Evolutionary conservation across 345 rosid species (phyloP), one percentile per base, ranked within the genome.

Genomic region (Kandelia obovata): DNA sequence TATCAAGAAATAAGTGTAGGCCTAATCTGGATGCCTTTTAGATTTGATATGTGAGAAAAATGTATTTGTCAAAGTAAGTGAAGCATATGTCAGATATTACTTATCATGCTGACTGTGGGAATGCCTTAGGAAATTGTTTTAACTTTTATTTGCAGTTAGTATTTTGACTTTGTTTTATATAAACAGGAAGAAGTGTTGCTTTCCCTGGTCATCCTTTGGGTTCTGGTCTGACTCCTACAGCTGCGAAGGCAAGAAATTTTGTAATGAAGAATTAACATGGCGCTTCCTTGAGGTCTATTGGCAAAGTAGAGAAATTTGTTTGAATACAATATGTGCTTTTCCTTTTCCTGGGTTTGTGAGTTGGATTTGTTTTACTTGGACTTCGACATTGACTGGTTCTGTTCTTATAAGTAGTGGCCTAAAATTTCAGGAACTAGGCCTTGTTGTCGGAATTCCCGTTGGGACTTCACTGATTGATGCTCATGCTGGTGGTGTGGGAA

Each of bases 401-500:
- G 26, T 72, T 30, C 15, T 43, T 65, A 55, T 58, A 72, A 69
- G 35, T 53, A 34, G 51, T 69, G 62, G 62, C 57, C 37, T 72
- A 35, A 53, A 43, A 71, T 68, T 79, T 69, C 75, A 94, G 98
- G 98, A 89, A 75, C 79, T 94, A 56, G 97, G 93, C 65, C 83
- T 94, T 66, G 61, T 73, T 53, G 85, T 86, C 35, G 98, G 97
- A 79, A 89, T 82, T 71, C 97, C 96, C 26, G 97, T 94, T 0
- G 96, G 96, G 72, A 86, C 90, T 72, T 91, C 98, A 13, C 78
- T 94, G 76, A 91, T 94, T 80, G 97, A 94, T 84, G 97, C 98
- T 66, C 97, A 94, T 85, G 98, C 98, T 74, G 98, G 97, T 61
- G 98, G 97, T 77, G 88, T 94, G 65, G 98, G 98, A 69, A 92